Conservation (phyloP, 495 filamentous ascomycete species). For the Trichoderma virens region DNA sequence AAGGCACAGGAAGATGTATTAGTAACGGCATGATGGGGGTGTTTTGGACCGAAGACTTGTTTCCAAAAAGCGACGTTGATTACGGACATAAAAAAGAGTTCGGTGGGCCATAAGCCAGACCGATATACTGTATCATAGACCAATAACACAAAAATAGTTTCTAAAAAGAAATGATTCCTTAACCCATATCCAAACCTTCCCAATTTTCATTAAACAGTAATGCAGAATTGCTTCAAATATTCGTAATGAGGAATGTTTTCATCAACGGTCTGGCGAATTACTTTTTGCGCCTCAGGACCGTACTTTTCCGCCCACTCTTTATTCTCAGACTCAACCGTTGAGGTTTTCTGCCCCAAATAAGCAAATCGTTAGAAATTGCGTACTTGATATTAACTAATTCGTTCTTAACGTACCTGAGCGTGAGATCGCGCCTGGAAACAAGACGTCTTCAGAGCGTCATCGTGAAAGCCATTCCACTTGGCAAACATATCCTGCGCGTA, state of each 20-base stretch:
- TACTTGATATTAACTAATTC: background rate
- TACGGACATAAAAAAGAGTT: background rate
- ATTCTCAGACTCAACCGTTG: conserved; percentile 55
- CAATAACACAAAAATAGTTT: background rate
- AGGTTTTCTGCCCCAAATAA: conserved; percentile 27
- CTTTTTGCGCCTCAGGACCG: conserved; percentile 64
- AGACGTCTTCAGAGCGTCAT: conserved; percentile 79
- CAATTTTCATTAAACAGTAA: conserved; percentile 23
- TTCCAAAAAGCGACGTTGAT: background rate
- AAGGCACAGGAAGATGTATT: background rate
- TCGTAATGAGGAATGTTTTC: conserved; percentile 80
- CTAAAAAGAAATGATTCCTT: background rate
- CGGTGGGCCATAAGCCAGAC: background rate
- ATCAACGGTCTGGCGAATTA: conserved; percentile 70
- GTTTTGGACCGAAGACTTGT: background rate
- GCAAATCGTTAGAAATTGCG: background rate
- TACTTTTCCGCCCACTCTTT: conserved; percentile 75
- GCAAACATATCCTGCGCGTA: conserved; percentile 65
- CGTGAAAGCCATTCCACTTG: conserved; percentile 96
- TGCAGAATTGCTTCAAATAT: conserved; percentile 82
- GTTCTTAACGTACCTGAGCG: conserved; percentile 52
- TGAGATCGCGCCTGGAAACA: conserved; percentile 56
- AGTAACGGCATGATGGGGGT: background rate
- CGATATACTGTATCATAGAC: conserved; percentile 10
- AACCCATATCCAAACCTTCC: background rate